phyloP scores from a whole-genome alignment of 176 grass and related monocot genomes.

The Cenchrus purpureus region DNA sequence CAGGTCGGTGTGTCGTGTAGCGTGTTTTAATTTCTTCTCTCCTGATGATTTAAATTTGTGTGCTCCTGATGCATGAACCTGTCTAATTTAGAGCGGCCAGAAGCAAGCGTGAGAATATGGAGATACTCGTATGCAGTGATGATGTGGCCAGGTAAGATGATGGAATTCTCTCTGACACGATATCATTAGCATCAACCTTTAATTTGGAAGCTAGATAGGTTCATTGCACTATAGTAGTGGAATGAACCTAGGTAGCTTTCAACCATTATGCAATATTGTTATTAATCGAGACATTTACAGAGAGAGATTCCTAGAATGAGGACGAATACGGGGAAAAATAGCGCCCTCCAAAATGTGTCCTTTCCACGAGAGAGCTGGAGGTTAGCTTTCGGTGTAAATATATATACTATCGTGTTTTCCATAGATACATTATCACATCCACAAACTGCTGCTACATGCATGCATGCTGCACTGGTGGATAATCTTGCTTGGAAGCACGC shows the following conservation, averaged over 20 bases:
- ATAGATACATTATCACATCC: neutral
- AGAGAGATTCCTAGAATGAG: no score
- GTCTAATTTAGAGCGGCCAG: neutral
- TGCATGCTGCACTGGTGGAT: neutral
- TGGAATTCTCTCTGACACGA: neutral
- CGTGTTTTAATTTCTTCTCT: neutral
- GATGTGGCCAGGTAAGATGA: neutral
- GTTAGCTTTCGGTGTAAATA: slow-evolving; percentile 16
- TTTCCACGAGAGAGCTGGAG: neutral
- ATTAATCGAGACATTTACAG: no score
- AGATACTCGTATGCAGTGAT: neutral
- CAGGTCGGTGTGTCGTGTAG: slow-evolving; percentile 53
- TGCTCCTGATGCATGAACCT: slow-evolving; percentile 49
- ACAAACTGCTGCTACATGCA: neutral
- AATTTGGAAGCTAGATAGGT: no score
- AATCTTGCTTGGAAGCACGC: slow-evolving; percentile 27
- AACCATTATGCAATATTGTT: neutral
- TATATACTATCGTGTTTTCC: no score
- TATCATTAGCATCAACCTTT: neutral
- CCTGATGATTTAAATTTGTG: neutral
- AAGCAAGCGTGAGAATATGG: slow-evolving; percentile 10
- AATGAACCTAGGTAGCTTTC: neutral
- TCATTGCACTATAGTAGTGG: neutral
- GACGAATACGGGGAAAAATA: neutral
- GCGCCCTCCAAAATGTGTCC: neutral